These are phyloP conservation scores for Pigoraptor vietnamica DNA, from an alignment of 78 protist species.

Conservation along the genomic window DNA sequence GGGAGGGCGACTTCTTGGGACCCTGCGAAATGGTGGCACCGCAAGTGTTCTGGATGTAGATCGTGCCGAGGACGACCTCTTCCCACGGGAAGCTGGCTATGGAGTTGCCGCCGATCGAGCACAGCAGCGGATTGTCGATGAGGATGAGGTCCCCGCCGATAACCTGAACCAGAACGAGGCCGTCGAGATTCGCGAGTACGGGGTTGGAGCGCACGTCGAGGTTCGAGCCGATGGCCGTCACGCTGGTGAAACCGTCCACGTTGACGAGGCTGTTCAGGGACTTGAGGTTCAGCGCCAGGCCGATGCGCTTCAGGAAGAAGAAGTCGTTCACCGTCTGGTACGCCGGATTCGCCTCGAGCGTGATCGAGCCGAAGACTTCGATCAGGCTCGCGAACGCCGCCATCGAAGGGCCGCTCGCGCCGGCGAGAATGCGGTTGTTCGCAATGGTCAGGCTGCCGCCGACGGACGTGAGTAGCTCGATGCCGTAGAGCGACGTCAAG, in stretches of 20 bases:
- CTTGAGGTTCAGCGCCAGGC: neutral
- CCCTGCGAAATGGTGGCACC: neutral
- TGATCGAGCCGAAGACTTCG: neutral
- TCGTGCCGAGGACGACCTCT: neutral
- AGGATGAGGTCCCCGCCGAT: neutral
- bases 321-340: neutral
- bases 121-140: neutral
- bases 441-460: neutral
- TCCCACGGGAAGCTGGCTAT: neutral
- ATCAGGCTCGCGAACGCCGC: neutral
- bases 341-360: neutral
- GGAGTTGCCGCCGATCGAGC: neutral
- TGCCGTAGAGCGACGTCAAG: neutral
- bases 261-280: neutral
- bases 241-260: neutral
- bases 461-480: neutral
- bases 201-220: neutral
- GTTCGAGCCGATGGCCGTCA: neutral
- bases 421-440: neutral
- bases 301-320: neutral
- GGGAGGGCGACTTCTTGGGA: neutral
- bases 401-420: neutral
- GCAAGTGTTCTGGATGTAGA: neutral
- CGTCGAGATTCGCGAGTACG: neutral
- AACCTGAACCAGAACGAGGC: neutral